Evolutionary conservation across 768 basidiomycete species (phyloP).

Genomic region (Mycena leptocephala): DNA sequence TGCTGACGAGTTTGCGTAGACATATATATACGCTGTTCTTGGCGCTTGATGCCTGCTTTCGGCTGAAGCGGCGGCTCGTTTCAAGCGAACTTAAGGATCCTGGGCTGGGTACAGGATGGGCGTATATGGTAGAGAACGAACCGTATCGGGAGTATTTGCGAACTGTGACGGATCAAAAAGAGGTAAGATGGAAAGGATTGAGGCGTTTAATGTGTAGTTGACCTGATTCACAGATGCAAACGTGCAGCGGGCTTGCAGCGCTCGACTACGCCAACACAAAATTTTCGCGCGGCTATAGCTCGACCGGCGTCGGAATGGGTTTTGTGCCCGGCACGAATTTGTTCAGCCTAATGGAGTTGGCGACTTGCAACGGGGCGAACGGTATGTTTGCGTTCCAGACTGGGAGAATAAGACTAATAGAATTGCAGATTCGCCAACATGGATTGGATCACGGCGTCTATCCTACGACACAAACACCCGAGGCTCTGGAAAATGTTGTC

Average conservation of each 20-base stretch:
- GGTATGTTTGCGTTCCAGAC: neutral
- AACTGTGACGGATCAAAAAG: slow-evolving; percentile 11
- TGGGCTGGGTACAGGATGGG: neutral
- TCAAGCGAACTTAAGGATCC: too few relatives aligned
- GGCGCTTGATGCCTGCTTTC: slow-evolving; percentile 44
- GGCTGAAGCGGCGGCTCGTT: neutral
- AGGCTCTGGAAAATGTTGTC: too few relatives aligned
- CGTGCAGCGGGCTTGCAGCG: too few relatives aligned
- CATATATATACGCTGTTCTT: slow-evolving; percentile 41
- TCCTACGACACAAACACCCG: too few relatives aligned
- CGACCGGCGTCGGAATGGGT: too few relatives aligned
- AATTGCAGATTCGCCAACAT: too few relatives aligned
- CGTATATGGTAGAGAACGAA: slow-evolving; percentile 20
- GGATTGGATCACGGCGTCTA: too few relatives aligned
- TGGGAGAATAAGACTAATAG: neutral
- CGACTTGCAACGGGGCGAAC: neutral
- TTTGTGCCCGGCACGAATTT: too few relatives aligned
- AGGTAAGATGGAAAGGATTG: neutral
- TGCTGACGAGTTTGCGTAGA: slow-evolving; percentile 2
- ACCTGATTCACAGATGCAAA: neutral
- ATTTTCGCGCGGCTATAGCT: too few relatives aligned
- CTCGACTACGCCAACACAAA: too few relatives aligned
- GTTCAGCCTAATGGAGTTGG: too few relatives aligned
- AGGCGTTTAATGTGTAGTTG: neutral
- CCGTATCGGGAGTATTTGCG: slow-evolving; percentile 33